Evolutionary conservation across 1,284 basidiomycete species (phyloP), one percentile per base, ranked within the genome.

Genomic region (Mycena citricolor): DNA sequence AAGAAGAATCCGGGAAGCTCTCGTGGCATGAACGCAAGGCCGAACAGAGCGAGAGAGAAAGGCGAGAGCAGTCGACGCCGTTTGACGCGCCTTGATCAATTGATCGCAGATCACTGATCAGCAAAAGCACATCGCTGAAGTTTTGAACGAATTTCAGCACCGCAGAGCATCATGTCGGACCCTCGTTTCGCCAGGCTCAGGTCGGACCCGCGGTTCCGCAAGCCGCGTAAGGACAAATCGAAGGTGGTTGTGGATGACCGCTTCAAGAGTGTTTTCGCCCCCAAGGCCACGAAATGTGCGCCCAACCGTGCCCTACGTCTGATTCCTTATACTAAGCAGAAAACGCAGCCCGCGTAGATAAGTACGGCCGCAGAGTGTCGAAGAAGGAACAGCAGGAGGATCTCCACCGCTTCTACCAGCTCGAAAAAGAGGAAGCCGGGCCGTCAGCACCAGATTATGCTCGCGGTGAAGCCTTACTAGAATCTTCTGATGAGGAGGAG

Each of bases 201-300:
- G 63, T 86, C 90, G 22, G 95, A 99, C 66, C 95, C 95, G 42
- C 83, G 95, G 44, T 99, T 99, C 71, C 76, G 94, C 26, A 78
- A 79, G 17, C 87, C 90, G 1, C 89, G 83, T 60, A 88, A 85
- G 63, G 82, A 87, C 36, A 73, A 83, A 42, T 73, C 83, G 55
- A 97, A 94, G 66, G 85, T 97, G 39, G 79, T 87, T 49, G 79
- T 98, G 29, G 95, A 99, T 64, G 86, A 95, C 12, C 85, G 95
- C n/a, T 99, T 99, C 79, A 90, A 88, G 63, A 72, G 76, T 49
- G 74, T 97, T 14, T 81, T 98, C 38, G 69, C 79, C 16, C 65
- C 73, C 61, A 54, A 69, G 58, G 58, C 71, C 64, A 69, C 70
- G 55, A 74, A 71, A 49, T 72, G 74, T 77, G 48, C 52, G 66